phyloP scores from a whole-genome alignment of 108 stramenopile genomes.

The Hondaea fermentalgiana region DNA sequence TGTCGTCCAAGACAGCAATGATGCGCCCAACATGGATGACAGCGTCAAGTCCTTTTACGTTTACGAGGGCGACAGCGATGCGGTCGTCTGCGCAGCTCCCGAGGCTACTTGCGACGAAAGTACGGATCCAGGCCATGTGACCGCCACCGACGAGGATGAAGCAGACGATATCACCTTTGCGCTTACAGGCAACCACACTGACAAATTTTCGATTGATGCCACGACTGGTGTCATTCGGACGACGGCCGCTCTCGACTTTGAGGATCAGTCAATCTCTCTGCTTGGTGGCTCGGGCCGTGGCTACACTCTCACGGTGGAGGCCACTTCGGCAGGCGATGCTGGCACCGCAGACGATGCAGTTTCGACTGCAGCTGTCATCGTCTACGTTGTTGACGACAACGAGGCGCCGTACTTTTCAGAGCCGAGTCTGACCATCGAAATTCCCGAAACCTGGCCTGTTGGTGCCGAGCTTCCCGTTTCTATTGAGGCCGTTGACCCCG shows the following conservation, averaged over 20 bases:
- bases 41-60: background rate
- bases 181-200: background rate
- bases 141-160: background rate
- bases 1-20: background rate
- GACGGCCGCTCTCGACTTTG: background rate
- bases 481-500: background rate
- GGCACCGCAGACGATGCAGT: background rate
- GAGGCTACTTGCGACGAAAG: background rate
- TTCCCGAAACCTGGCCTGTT: background rate
- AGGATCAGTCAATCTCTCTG: background rate
- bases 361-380: background rate
- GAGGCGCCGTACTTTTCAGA: background rate
- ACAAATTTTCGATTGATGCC: background rate
- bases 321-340: background rate
- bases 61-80: background rate
- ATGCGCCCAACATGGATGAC: background rate
- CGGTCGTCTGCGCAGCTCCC: background rate
- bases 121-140: background rate
- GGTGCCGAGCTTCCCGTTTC: background rate
- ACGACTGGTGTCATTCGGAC: background rate
- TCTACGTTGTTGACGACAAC: constrained; percentile 8
- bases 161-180: background rate
- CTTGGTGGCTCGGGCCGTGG: background rate
- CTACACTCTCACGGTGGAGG: background rate
- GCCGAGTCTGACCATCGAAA: background rate